Base-by-base conservation (phyloP, 805 yeast species). In the Debaryomyces castellii region DNA sequence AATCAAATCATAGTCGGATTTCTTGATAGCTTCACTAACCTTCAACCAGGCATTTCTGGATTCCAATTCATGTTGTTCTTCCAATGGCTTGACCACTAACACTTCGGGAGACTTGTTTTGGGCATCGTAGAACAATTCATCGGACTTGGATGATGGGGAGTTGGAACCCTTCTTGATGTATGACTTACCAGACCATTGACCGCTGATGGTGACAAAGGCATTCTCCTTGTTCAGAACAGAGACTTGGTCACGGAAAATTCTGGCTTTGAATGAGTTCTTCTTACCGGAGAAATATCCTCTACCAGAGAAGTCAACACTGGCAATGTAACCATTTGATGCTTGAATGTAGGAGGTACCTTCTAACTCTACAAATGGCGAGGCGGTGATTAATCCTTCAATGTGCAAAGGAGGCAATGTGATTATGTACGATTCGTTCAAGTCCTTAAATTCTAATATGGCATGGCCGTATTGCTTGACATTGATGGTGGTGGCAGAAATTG, bases 281-380 rank as follows among this genome's bases (percentile, higher is more conserved):
- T 91, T 92, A 57, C 99, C 99, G 17, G 89, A 79, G 62, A 94
- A 89, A 71, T 90, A 94, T 25, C 99, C 99, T 67, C 94, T 83
- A 27, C 99, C 99, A 32, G 87, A 76, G 67, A 79, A 94, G 57
- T 88, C 96, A 48, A 94, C 71, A 24, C 78, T 76, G 12, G 90
- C 78, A 50, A 77, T 64, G 67, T 83, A 84, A 18, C 98, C 98
- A 41, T 79, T 76, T 11, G 94, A 84, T 39, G 89, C 76, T 67
- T 87, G 95, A 62, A 94, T 89, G 58, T 74, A 82, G n/a, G 95
- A 79, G 54, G 82, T 82, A 48, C 95, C 95, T 60, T 92, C 97
- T 51, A 94, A 77, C 72, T 94, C 99, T 43, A 91, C 96, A 65
- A 85, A 92, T 23, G 99, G 99, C 2, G 96, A 77, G 9, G 96